Conservation (phyloP, 805 yeast species). For the Nakazawaea populi region DNA sequence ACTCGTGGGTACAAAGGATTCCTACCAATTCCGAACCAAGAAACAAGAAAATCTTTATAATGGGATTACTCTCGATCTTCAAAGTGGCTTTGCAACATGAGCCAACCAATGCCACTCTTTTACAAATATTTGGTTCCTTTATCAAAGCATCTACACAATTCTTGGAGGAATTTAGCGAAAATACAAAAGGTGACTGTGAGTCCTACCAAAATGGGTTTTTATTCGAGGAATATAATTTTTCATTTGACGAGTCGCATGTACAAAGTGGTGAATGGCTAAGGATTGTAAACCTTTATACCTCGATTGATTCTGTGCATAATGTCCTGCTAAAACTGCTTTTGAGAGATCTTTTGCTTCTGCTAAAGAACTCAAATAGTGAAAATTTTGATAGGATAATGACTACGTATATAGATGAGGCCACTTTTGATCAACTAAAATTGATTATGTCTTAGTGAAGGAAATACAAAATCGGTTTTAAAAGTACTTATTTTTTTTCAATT, state of each 20-base stretch:
- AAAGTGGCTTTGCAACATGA: slow-evolving; percentile 14
- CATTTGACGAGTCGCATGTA: slow-evolving; percentile 17
- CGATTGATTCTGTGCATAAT: slow-evolving; percentile 47
- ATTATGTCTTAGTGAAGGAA: slow-evolving; percentile 1
- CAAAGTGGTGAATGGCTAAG: slow-evolving; percentile 37
- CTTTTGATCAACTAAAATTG: slow-evolving; percentile 23
- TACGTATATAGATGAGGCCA: slow-evolving; percentile 21
- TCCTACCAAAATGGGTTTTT: slow-evolving; percentile 39
- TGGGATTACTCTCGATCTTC: slow-evolving; percentile 26
- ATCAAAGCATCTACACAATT: slow-evolving; percentile 29
- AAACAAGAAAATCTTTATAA: slow-evolving; percentile 47
- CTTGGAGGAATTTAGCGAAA: slow-evolving; percentile 73
- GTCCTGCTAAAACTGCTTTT: slow-evolving; percentile 43
- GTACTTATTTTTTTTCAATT: no score
- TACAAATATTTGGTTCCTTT: slow-evolving; percentile 23
- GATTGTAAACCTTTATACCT: slow-evolving; percentile 29
- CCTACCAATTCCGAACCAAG: slow-evolving; percentile 66
- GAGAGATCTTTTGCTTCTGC: slow-evolving; percentile 20
- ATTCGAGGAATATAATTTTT: slow-evolving; percentile 28
- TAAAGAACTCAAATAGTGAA: slow-evolving; percentile 22
- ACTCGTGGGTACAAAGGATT: slow-evolving; percentile 23
- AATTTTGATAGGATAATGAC: slow-evolving; percentile 28
- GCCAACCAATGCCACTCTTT: slow-evolving; percentile 17
- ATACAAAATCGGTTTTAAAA: not conserved
- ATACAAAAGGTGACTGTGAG: slow-evolving; percentile 47